Base-by-base conservation (phyloP, 176 grass and related monocot genomes). In the Ensete ventricosum region DNA sequence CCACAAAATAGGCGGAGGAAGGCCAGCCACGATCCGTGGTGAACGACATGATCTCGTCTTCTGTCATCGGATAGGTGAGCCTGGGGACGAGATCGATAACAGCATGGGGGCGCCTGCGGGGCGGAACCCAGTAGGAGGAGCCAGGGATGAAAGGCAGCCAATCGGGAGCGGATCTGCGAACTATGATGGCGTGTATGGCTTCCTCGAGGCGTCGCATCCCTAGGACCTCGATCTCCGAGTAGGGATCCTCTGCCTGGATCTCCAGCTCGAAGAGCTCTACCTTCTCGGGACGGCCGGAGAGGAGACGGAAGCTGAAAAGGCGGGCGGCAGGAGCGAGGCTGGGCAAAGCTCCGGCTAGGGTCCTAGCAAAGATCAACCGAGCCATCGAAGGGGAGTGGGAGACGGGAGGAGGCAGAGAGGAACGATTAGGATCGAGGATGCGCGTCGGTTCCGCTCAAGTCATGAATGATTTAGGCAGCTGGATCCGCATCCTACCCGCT, bases 131-230 rank as follows among this genome's bases (percentile, higher is more conserved):
- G 86, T 99, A 94, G 9, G 95, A 98, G 0, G 78, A 82, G 16
- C 95, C 95, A 10, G 95, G 90, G 29, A 98, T 76, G 73, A 98
- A 98, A 72, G 90, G 95, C 9, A 98, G 86, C 95, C 95, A 98
- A 14, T 91, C 90, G 16, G 88, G 95, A 20, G 90, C 95, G 14
- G 86, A 80, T 59, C 86, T 83, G 12, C 86, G 88, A 55, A 94
- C 86, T 1, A 99, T 67, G 24, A 91, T 78, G 67, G 78, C 84
- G 24, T 75, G 84, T 17, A 94, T 91, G 25, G 90, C 90, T 21
- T 94, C 88, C 80, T 91, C 79, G n/a, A 99, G 82, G 58, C 88
- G 82, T 69, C 85, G 73, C 74, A 89, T 85, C 54, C 90, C 88
- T 51, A 80, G 54, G 50, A 75, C 62, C 43, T 72, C 87, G 54